Percentiles rank a stretch among this genome's conserved stretches.
Evolutionary conservation across 768 basidiomycete genomes (phyloP).

Genomic region (Rhodotorula toruloides): DNA sequence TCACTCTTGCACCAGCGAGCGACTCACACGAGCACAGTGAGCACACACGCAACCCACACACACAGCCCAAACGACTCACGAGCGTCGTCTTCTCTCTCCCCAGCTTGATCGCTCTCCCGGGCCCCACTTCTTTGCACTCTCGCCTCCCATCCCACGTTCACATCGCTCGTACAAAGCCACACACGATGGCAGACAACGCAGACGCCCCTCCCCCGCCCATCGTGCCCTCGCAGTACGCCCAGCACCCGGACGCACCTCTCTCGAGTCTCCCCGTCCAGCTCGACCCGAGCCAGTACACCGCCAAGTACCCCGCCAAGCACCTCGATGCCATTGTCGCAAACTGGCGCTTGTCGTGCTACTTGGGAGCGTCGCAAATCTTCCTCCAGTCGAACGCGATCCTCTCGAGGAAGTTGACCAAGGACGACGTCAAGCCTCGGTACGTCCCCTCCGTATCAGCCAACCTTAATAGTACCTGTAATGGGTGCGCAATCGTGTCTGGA

Average conservation of each 20-base stretch:
- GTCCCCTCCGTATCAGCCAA: too few species aligned
- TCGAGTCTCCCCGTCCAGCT: conserved; percentile 21
- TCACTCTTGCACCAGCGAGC: too few species aligned
- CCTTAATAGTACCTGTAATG: too few species aligned
- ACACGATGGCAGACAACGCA: conserved; percentile 5
- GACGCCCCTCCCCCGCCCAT: conserved; percentile 32
- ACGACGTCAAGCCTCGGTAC: conserved; percentile 63
- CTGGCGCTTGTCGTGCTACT: conserved; percentile 32
- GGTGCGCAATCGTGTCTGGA: too few species aligned
- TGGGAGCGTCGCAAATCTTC: conserved; percentile 64
- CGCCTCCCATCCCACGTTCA: background rate
- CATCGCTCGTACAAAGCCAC: too few species aligned
- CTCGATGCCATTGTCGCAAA: conserved; percentile 21
- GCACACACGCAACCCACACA: too few species aligned
- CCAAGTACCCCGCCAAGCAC: conserved; percentile 9
- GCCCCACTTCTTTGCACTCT: background rate
- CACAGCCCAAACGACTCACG: too few species aligned
- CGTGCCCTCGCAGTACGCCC: conserved; percentile 13
- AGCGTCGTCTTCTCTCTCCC: background rate
- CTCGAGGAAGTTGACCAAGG: conserved; percentile 54
- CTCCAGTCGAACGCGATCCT: conserved; percentile 67
- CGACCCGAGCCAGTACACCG: background rate
- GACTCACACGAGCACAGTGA: too few species aligned
- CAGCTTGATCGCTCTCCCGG: background rate
- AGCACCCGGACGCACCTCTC: conserved; percentile 1